phyloP scores from a whole-genome alignment of 169 alveolate genomes.

The Eimeria sp. region DNA sequence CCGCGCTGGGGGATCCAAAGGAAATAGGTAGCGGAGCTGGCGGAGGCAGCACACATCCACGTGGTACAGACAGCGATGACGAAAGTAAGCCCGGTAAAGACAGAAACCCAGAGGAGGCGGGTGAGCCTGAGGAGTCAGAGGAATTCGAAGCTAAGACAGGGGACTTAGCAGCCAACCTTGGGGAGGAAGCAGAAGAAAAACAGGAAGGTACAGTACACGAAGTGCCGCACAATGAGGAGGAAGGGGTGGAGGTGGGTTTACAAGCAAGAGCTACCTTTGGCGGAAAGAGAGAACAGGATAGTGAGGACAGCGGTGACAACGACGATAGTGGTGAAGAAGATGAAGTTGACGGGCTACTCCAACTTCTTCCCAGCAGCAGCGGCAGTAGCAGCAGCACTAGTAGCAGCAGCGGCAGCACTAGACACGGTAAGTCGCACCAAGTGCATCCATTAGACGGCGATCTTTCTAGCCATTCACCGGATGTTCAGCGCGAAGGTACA shows the following conservation, averaged over 20 bases:
- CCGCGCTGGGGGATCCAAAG: not conserved
- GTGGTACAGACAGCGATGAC: not conserved
- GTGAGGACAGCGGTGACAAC: not conserved
- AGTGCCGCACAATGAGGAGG: not conserved
- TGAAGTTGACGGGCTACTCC: not conserved
- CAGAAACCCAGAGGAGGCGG: slow-evolving; percentile 5
- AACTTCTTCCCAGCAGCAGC: slow-evolving; percentile 29
- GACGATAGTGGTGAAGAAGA: not conserved
- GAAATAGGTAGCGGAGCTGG: not conserved
- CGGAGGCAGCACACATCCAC: not conserved
- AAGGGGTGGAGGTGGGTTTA: not conserved
- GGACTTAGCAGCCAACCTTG: not conserved
- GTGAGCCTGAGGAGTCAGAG: not conserved
- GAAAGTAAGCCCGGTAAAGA: not conserved
- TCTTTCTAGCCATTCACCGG: not conserved
- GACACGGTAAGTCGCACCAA: not conserved
- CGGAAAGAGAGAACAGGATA: not conserved
- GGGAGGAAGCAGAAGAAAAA: not conserved
- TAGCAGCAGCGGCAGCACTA: slow-evolving; percentile 4
- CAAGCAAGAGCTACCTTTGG: not conserved
- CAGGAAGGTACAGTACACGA: not conserved
- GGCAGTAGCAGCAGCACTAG: not conserved
- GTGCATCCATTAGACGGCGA: not conserved
- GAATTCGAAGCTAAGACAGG: not conserved
- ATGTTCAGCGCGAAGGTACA: not conserved